Base-by-base conservation (phyloP, 2,329 filamentous ascomycete species). In the Arthrobotrys conoides region DNA sequence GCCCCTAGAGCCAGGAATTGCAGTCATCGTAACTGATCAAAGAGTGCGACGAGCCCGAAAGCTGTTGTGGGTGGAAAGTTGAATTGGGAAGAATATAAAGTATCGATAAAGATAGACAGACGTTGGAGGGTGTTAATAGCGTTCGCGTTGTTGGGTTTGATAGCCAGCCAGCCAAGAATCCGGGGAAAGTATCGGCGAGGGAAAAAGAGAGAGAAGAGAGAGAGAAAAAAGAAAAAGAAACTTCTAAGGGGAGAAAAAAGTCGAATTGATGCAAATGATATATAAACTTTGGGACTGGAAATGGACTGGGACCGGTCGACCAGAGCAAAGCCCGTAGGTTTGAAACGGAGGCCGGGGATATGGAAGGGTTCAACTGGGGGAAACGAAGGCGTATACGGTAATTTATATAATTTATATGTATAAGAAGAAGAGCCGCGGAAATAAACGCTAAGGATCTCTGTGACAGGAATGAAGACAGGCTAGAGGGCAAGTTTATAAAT, bases 141-240 rank as follows among this genome's bases (percentile, higher is more conserved):
- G 49, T 18, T 41, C 51, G 73, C 36, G 73, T 77, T 77, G 67
- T 77, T 77, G 61, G 61, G 67, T 71, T 77, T 77, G 66, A 46
- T 76, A 41, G 51, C 30, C 14, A 41, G 51, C 30, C 14, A 71
- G 73, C 73, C 73, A 77, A 77, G 73, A 77, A 76, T 76, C 66
- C 59, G 72, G 59, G 72, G 65, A 70, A n/a, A 70, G 51, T 48
- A 57, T 38, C n/a, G 41, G 36, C 38, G 63, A 75, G 51, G 30
- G 16, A 51, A 38, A 22, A 27, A 61, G 59, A 59, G 48, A 55
- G 33, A 36, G 36, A 76, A 70, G 57, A 48, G 57, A 38, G 53
- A 67, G 44, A 63, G 5, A 44, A n/a, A 44, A 44, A 44, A 5
- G n/a, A 46, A 46, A 46, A 20, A 20, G n/a, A 20, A 46, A 46